phyloP scores from a whole-genome alignment of 2,329 filamentous ascomycete species.

The Venturia oleaginea region DNA sequence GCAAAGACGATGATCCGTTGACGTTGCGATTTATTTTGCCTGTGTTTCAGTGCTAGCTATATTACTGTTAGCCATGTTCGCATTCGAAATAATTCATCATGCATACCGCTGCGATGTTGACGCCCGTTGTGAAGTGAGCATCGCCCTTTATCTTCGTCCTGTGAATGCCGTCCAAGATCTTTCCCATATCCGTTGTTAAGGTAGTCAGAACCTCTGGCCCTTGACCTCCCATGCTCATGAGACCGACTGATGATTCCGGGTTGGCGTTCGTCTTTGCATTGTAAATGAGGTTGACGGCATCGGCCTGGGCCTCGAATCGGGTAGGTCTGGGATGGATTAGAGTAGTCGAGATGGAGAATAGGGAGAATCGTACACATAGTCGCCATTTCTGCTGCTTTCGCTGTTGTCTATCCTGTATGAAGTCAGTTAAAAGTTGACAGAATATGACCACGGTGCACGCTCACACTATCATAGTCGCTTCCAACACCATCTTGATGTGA shows the following conservation, averaged over 20 bases:
- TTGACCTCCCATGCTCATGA: slow-evolving; percentile 98
- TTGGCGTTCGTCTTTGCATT: slow-evolving; percentile 91
- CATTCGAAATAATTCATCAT: background rate
- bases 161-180: slow-evolving; percentile 86
- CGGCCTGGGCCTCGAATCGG: slow-evolving; percentile 90
- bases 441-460: slow-evolving; percentile 20
- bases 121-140: slow-evolving; percentile 81
- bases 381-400: slow-evolving; percentile 95
- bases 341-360: slow-evolving; percentile 12
- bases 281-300: slow-evolving; percentile 92
- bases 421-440: slow-evolving; percentile 19
- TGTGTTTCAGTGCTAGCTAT: slow-evolving; percentile 91
- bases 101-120: slow-evolving; percentile 88
- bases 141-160: slow-evolving; percentile 89
- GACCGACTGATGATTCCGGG: slow-evolving; percentile 89
- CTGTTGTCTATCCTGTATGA: slow-evolving; percentile 79
- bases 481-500: slow-evolving; percentile 78
- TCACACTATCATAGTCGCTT: slow-evolving; percentile 95
- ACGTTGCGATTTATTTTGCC: slow-evolving; percentile 93
- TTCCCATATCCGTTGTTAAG: slow-evolving; percentile 90
- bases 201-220: slow-evolving; percentile 97
- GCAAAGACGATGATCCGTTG: slow-evolving; percentile 96
- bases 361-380: slow-evolving; percentile 51
- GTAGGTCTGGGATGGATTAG: slow-evolving; percentile 58
- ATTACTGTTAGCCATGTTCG: slow-evolving; percentile 17